Percentiles rank a stretch among this genome's conserved stretches.
These are phyloP conservation scores for Penicillium sp. DNA, from an alignment of 2,329 filamentous ascomycete genomes.

Conservation along the genomic window DNA sequence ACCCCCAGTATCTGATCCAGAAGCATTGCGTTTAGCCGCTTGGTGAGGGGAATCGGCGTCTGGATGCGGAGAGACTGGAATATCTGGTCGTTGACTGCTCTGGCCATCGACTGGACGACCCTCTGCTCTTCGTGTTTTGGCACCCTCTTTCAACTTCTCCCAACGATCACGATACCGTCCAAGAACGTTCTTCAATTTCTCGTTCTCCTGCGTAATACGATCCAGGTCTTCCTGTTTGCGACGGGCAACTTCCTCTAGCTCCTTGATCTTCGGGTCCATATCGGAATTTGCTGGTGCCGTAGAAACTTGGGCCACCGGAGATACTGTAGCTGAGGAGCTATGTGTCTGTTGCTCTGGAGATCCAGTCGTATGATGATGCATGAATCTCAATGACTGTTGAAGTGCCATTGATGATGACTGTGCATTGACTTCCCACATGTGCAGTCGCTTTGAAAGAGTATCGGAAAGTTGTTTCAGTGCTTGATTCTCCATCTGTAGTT, in stretches of 20 bases:
- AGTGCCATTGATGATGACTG: conserved; percentile 84
- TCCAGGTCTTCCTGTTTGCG: conserved; percentile 61
- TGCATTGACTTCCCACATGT: conserved; percentile 87
- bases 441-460: conserved; percentile 80
- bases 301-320: conserved; percentile 22
- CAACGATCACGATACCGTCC: conserved; percentile 62
- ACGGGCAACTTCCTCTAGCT: conserved; percentile 66
- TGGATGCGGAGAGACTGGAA: conserved; percentile 9
- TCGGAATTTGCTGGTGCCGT: conserved; percentile 28
- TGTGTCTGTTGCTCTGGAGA: conserved; percentile 33
- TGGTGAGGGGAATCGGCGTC: conserved; percentile 2
- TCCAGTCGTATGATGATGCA: conserved; percentile 41
- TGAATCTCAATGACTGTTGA: conserved; percentile 69
- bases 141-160: conserved; percentile 67
- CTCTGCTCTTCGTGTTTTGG: conserved; percentile 43
- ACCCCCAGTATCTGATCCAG: conserved; percentile 1
- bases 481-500: conserved; percentile 83
- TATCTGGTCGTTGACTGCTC: conserved; percentile 11
- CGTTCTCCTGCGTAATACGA: conserved; percentile 60
- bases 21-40: not conserved
- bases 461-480: conserved; percentile 82
- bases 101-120: conserved; percentile 16
- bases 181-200: conserved; percentile 56
- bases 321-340: conserved; percentile 27
- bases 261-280: conserved; percentile 55